Conservation (phyloP, 83 land plant genomes). For the Thuja plicata region DNA sequence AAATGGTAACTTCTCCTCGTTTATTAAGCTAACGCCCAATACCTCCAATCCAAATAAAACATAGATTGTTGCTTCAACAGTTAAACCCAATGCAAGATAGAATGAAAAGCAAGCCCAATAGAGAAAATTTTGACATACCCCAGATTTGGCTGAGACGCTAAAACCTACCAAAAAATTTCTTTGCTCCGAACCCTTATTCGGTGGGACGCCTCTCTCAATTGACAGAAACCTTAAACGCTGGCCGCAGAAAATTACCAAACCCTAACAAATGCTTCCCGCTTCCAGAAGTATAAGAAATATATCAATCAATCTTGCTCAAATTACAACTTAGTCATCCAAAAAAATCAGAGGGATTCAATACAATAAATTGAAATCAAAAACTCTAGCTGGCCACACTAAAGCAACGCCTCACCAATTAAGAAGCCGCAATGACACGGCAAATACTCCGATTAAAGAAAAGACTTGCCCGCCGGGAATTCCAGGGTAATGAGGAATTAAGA, state of each 20-base stretch:
- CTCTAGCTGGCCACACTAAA: not conserved
- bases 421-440: not conserved
- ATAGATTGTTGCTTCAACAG: not conserved
- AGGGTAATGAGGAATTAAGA: too few relatives aligned
- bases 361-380: not conserved
- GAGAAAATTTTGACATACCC: not conserved
- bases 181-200: not conserved
- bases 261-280: not conserved
- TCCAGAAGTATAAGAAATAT: not conserved
- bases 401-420: not conserved
- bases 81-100: not conserved
- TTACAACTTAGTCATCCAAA: not conserved
- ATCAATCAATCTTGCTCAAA: not conserved
- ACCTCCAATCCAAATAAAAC: not conserved
- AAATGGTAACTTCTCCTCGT: not conserved
- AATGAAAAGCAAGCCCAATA: too few relatives aligned
- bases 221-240: not conserved
- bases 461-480: too few relatives aligned
- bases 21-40: too few relatives aligned
- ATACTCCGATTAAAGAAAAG: not conserved
- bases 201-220: not conserved
- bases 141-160: not conserved
- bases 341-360: not conserved
- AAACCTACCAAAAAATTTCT: not conserved
- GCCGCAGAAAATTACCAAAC: not conserved